A percentile compares a stretch with the other conserved stretches of the same genome.
Conservation (phyloP, 1,284 basidiomycete species). For the Fistulina hepatica region DNA sequence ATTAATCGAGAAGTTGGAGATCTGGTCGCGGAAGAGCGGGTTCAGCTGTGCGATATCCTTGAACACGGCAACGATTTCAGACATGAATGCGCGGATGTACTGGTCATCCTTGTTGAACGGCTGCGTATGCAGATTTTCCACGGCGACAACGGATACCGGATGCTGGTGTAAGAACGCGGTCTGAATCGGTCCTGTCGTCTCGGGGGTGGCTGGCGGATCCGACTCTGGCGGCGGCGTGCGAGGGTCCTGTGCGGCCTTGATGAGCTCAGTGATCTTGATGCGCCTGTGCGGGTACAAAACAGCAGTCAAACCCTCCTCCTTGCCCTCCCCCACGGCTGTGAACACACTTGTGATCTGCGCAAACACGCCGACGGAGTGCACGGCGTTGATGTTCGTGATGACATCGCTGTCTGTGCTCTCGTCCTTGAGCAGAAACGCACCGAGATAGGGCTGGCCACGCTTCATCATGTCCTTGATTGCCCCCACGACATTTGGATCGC, state of each 20-base stretch:
- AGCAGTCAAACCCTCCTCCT: constrained; percentile 85
- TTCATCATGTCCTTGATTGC: constrained; percentile 96
- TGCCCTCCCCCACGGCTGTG: constrained; percentile 57
- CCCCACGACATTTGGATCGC: constrained; percentile 83
- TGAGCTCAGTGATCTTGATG: constrained; percentile 83
- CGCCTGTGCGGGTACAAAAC: constrained; percentile 93
- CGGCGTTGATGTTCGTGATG: constrained; percentile 80
- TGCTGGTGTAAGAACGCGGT: constrained; percentile 89
- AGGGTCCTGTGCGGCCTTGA: constrained; percentile 50
- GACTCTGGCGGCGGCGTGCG: constrained; percentile 31
- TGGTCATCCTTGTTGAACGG: constrained; percentile 91
- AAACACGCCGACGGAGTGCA: constrained; percentile 93
- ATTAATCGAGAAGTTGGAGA: constrained; percentile 93
- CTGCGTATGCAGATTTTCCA: constrained; percentile 74
- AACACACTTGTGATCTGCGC: constrained; percentile 97
- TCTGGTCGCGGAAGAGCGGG: constrained; percentile 97
- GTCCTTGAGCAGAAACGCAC: constrained; percentile 96
- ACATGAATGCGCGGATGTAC: constrained; percentile 92
- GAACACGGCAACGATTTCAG: constrained; percentile 95
- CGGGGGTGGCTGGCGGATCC: no score
- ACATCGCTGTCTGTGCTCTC: constrained; percentile 89
- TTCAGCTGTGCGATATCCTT: constrained; percentile 98
- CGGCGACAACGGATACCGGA: constrained; percentile 83
- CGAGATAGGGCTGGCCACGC: constrained; percentile 94
- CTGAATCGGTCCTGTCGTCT: no score